phyloP scores from a whole-genome alignment of 495 filamentous ascomycete species.

The Aspergillus sclerotiicarbonarius region DNA sequence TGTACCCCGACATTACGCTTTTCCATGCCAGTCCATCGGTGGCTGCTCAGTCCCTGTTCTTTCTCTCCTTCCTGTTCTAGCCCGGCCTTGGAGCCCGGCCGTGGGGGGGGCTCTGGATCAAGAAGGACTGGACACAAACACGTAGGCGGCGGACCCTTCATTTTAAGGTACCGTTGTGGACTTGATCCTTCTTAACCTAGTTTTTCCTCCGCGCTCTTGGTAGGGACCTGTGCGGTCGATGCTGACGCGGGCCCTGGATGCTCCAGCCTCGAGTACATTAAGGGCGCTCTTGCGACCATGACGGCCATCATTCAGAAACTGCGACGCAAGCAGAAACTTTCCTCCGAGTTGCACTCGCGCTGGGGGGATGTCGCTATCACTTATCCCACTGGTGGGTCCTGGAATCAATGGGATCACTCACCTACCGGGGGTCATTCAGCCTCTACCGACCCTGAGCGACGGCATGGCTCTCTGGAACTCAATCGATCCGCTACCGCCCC shows the following conservation, averaged over 20 bases:
- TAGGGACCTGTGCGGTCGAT: conserved; percentile 9
- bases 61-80: background rate
- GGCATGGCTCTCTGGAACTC: conserved; percentile 13
- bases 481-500: conserved; percentile 12
- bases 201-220: background rate
- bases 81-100: background rate
- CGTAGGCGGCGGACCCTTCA: background rate
- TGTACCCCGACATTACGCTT: background rate
- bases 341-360: conserved; percentile 40
- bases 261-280: conserved; percentile 25
- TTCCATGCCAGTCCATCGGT: background rate
- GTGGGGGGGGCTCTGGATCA: background rate
- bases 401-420: conserved; percentile 38
- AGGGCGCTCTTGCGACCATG: conserved; percentile 30
- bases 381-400: conserved; percentile 43
- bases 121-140: background rate
- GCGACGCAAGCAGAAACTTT: conserved; percentile 39
- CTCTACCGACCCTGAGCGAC: conserved; percentile 16
- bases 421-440: conserved; percentile 7
- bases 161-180: conserved; percentile 5
- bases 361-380: conserved; percentile 46
- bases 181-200: conserved; percentile 1
- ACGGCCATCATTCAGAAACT: conserved; percentile 36
- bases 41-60: background rate
- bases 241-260: conserved; percentile 14